Evolutionary conservation across 306 rosid species (phyloP).

Genomic region (Dicorynia guianensis): DNA sequence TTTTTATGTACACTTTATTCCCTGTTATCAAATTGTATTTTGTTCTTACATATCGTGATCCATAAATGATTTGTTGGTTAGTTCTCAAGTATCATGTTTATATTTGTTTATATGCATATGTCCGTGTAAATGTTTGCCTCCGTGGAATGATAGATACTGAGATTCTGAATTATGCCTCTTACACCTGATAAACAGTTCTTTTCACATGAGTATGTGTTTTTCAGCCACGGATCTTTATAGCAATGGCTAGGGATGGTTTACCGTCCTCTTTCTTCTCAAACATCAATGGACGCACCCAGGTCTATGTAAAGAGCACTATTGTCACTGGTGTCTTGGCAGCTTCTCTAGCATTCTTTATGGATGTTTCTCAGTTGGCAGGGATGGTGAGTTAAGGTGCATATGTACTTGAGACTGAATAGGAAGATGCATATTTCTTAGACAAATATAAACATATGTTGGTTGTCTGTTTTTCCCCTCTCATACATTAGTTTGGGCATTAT

Average conservation of each 20-base stretch:
- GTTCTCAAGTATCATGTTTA: background rate
- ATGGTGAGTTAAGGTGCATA: conserved; percentile 63
- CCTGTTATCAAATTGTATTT: background rate
- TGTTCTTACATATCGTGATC: background rate
- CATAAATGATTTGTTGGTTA: background rate
- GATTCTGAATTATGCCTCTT: conserved; percentile 29
- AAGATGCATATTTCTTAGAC: conserved; percentile 30
- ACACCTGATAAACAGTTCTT: conserved; percentile 31
- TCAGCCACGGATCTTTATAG: conserved; percentile 74
- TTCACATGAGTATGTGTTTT: conserved; percentile 32
- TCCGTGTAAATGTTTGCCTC: conserved; percentile 16
- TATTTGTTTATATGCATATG: background rate
- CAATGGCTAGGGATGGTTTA: conserved; percentile 73
- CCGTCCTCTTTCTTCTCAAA: conserved; percentile 65
- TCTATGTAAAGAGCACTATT: conserved; percentile 62
- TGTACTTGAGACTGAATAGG: conserved; percentile 14
- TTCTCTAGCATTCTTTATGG: conserved; percentile 74
- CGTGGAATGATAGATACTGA: no score
- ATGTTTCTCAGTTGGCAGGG: conserved; percentile 79
- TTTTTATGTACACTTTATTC: background rate
- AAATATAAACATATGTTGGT: conserved; percentile 16
- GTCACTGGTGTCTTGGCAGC: conserved; percentile 62
- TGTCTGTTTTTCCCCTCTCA: background rate
- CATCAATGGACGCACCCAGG: conserved; percentile 44
- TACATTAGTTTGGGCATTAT: conserved; percentile 32